Evolutionary conservation across 208 protist species (phyloP).

Genomic region (Crithidia sp.): DNA sequence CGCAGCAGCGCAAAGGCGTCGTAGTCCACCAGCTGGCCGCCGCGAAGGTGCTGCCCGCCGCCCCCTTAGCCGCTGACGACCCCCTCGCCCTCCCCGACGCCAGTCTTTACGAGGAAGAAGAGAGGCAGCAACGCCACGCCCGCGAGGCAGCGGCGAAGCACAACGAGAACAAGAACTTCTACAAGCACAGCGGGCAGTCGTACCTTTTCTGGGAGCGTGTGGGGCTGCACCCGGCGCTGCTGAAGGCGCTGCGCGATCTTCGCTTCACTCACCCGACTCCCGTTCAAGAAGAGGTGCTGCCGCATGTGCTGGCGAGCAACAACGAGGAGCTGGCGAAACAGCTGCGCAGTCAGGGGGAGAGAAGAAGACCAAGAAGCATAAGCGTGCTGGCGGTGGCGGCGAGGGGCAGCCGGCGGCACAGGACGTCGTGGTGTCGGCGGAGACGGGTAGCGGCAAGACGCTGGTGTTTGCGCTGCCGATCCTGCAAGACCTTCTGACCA

Average conservation of each 20-base stretch:
- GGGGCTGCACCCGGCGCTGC: constrained; percentile 67
- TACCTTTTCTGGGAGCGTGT: constrained; percentile 88
- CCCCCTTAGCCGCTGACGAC: constrained; percentile 47
- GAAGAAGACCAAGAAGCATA: constrained; percentile 31
- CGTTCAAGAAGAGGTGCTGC: constrained; percentile 85
- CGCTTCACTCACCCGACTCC: constrained; percentile 87
- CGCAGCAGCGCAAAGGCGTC: neutral
- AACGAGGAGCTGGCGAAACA: constrained; percentile 19
- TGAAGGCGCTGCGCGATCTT: constrained; percentile 70
- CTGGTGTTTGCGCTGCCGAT: constrained; percentile 98
- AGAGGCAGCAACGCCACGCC: constrained; percentile 30
- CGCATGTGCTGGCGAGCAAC: constrained; percentile 45
- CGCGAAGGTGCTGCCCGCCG: constrained; percentile 37
- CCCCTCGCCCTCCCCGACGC: constrained; percentile 55
- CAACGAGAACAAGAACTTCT: constrained; percentile 72
- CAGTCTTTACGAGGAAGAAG: constrained; percentile 35
- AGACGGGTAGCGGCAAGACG: constrained; percentile 97
- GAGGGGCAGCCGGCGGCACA: constrained; percentile 19
- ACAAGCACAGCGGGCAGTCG: constrained; percentile 72
- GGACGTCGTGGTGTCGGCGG: constrained; percentile 92
- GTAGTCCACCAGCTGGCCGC: constrained; percentile 9
- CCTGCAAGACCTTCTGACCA: constrained; percentile 62
- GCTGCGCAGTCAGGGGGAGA: constrained; percentile 6
- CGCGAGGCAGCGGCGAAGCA: constrained; percentile 20
- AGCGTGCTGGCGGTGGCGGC: neutral